Base-by-base conservation (phyloP, 257 asterid genomes). In the Nicotiana benthamiana region DNA sequence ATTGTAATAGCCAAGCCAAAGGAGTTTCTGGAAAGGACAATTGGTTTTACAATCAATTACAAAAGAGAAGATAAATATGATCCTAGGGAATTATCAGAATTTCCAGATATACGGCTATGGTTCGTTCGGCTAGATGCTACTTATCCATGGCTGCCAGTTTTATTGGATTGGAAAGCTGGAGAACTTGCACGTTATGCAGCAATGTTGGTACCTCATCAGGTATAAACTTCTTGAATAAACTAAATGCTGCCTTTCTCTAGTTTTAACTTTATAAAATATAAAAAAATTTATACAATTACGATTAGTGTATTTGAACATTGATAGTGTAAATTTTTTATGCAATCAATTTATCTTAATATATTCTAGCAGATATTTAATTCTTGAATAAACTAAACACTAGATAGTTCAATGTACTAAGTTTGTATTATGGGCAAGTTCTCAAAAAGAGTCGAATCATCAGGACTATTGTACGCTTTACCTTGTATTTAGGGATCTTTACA, bases 121-220 rank as follows among this genome's bases (percentile, higher is more conserved):
- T 94, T 94, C 82, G 92, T 92, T 66, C 80, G 92, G 48, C 79
- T 94, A 67, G 97, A 94, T 68, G 88, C 93, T 48, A 26, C 67
- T 82, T 94, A 93, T 81, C 97, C 98, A 80, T 93, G 97, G 97
- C 93, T 94, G 30, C 97, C 97, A 27, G 92, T 90, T n/a, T 64
- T 89, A 6, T 63, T 94, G 92, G 98, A 94, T 86, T 94, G 97
- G 97, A 84, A 97, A 60, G 97, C 97, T 26, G 97, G 98, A 63
- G 97, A 94, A 84, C 97, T 94, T 87, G 97, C 96, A 59, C 97
- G 97, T 43, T 93, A 91, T 70, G 92, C 98, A 63, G 96, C 97
- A 10, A 94, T 94, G 98, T 84, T 93, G 20, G 93, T 94, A 81
- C 98, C 97, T 83, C 98, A 94, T 85, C 97, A 94, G 95, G 96